phyloP scores from a whole-genome alignment of 1,284 basidiomycete genomes.

The Papiliotrema nemorosa region DNA sequence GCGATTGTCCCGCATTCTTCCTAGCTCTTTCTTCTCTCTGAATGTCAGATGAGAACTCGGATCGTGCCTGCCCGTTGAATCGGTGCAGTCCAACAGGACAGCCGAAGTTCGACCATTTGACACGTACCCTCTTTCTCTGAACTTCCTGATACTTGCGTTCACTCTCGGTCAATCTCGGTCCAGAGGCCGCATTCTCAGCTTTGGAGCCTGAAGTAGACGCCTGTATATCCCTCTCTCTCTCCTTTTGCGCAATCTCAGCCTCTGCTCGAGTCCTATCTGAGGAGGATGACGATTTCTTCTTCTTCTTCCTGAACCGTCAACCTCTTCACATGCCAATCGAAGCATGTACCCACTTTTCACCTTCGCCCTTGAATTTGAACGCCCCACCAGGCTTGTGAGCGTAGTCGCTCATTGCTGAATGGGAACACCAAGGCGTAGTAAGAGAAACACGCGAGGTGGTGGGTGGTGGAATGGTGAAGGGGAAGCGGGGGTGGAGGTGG shows the following conservation, averaged over 20 bases:
- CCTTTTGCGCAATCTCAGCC: constrained; percentile 45
- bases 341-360: constrained; percentile 65
- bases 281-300: constrained; percentile 64
- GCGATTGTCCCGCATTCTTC: constrained; percentile 77
- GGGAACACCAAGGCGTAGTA: no score
- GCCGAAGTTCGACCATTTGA: no score
- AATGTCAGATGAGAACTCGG: not conserved
- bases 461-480: no score
- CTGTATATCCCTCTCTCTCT: constrained; percentile 46
- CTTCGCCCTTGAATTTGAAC: constrained; percentile 79
- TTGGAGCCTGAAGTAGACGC: constrained; percentile 2
- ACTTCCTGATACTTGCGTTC: constrained; percentile 84
- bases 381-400: constrained; percentile 79
- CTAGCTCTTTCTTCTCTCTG: constrained; percentile 77
- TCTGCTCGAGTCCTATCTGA: constrained; percentile 27
- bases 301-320: constrained; percentile 67
- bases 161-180: constrained; percentile 71
- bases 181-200: constrained; percentile 1
- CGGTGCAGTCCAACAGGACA: no score
- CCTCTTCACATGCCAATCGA: not conserved
- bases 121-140: constrained; percentile 73
- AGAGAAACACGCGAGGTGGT: no score
- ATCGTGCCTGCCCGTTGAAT: no score
- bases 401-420: constrained; percentile 66
- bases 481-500: no score